These are phyloP conservation scores for Orbilia quercus DNA, from an alignment of 2,329 filamentous ascomycete species.

Conservation along the genomic window DNA sequence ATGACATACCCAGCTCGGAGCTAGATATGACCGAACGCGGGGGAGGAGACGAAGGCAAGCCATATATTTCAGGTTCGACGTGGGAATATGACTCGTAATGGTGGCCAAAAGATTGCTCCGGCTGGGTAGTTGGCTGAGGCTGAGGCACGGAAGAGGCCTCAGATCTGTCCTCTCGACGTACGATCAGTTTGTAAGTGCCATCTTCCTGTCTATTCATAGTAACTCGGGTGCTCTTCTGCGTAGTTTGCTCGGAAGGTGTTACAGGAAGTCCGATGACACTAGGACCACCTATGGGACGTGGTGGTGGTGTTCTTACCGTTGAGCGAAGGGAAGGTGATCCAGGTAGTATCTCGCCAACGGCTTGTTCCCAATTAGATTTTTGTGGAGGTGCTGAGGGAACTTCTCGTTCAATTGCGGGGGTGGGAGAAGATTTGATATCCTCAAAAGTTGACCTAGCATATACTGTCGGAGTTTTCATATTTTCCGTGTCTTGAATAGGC, in stretches of 20 bases:
- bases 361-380: constrained; percentile 16
- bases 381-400: constrained; percentile 3
- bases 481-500: constrained; percentile 29
- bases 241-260: constrained; percentile 17
- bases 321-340: constrained; percentile 49
- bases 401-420: constrained; percentile 1
- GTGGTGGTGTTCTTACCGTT: constrained; percentile 32
- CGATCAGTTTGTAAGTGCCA: constrained; percentile 38
- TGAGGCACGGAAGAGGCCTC: not conserved
- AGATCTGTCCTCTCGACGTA: constrained; percentile 17
- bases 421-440: not conserved
- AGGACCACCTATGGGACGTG: constrained; percentile 25
- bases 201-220: constrained; percentile 34
- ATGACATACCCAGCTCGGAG: constrained; percentile 14
- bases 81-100: constrained; percentile 15
- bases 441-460: constrained; percentile 15
- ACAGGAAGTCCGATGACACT: constrained; percentile 40
- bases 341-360: constrained; percentile 27
- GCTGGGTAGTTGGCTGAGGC: constrained; percentile 4
- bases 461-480: constrained; percentile 24
- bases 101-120: constrained; percentile 11
- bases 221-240: constrained; percentile 35
- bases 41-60: constrained; percentile 41
- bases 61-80: constrained; percentile 33
- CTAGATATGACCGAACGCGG: constrained; percentile 30